phyloP scores from a whole-genome alignment of 768 basidiomycete species.

The Coprinopsis cinerea region DNA sequence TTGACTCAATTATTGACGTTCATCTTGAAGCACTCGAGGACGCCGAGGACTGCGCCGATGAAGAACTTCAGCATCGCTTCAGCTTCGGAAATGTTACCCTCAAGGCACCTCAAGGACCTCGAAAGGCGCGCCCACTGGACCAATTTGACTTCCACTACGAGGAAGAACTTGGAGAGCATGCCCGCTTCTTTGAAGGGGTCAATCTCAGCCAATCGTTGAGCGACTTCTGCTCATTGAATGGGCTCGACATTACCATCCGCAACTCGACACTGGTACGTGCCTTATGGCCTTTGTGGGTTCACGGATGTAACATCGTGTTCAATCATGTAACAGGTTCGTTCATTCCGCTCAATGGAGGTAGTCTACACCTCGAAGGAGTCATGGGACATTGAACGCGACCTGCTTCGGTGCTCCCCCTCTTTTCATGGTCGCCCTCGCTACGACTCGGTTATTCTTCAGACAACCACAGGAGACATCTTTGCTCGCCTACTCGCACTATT shows the following conservation, averaged over 20 bases:
- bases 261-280: neutral
- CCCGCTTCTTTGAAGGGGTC: no score
- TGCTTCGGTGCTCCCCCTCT: conserved; percentile 19
- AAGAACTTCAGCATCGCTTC: neutral
- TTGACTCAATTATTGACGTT: neutral
- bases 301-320: neutral
- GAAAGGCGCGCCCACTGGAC: neutral
- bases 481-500: conserved; percentile 4
- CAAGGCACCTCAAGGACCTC: neutral
- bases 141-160: neutral
- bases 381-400: conserved; percentile 19
- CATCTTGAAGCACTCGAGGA: no score
- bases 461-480: conserved; percentile 13
- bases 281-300: neutral
- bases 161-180: conserved; percentile 10
- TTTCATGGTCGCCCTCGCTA: conserved; percentile 18
- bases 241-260: neutral
- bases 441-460: conserved; percentile 21
- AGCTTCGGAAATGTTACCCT: neutral
- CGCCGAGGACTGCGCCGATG: no score
- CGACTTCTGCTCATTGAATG: neutral
- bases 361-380: conserved; percentile 18
- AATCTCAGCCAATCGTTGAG: neutral
- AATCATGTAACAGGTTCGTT: conserved; percentile 9
- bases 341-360: conserved; percentile 16